Conservation (phyloP, 257 asterid species). For the Misopates orontium region DNA sequence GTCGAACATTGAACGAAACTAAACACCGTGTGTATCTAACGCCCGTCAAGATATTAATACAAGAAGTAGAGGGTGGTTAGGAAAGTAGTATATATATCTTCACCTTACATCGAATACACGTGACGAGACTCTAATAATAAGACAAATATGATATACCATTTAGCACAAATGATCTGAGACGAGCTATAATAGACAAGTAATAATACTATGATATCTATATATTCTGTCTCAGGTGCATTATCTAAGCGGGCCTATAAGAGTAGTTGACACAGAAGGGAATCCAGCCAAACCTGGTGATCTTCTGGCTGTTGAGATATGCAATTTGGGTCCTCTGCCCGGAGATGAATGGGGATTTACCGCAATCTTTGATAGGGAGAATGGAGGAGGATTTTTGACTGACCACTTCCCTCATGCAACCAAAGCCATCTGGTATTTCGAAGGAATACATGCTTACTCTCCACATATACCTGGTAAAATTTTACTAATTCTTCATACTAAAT, state of each 20-base stretch:
- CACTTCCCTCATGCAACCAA: conserved; percentile 87
- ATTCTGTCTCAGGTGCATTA: conserved; percentile 69
- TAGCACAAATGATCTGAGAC: no score
- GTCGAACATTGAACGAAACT: no score
- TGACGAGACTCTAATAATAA: no score
- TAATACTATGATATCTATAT: background rate
- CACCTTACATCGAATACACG: no score
- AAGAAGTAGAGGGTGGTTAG: no score
- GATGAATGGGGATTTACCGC: conserved; percentile 99
- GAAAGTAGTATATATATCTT: no score
- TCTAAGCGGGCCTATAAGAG: conserved; percentile 87
- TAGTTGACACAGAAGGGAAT: conserved; percentile 60
- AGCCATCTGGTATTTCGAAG: conserved; percentile 96
- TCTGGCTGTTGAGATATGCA: conserved; percentile 82
- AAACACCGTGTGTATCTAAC: no score
- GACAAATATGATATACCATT: no score
- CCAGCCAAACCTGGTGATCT: conserved; percentile 92
- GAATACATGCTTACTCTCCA: conserved; percentile 92
- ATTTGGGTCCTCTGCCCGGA: conserved; percentile 92
- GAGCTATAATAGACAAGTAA: no score
- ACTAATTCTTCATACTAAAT: background rate
- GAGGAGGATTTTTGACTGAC: conserved; percentile 93
- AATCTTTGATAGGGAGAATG: conserved; percentile 87
- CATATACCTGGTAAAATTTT: conserved; percentile 75
- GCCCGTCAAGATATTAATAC: no score